Conservation (phyloP, 352 stramenopile species). For the Pythium periplocum region DNA sequence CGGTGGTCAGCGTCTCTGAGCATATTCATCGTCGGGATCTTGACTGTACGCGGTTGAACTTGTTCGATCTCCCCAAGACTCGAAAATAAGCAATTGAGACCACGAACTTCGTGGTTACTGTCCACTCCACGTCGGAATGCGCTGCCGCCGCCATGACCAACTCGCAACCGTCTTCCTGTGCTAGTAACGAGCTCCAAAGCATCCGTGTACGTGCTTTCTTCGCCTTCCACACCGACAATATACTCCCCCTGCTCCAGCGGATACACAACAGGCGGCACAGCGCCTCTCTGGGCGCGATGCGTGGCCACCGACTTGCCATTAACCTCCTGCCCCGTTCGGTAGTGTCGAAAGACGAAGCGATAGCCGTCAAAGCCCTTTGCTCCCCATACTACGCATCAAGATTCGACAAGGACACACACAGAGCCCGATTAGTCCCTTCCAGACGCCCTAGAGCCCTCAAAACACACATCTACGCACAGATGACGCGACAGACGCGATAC, state of each 20-base stretch:
- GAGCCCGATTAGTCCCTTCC: too few species aligned
- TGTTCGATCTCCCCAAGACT: too few species aligned
- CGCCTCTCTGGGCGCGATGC: not conserved
- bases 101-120: too few species aligned
- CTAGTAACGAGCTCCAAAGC: slow-evolving; percentile 4
- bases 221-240: not conserved
- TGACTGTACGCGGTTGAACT: too few species aligned
- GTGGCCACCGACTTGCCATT: not conserved
- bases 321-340: not conserved
- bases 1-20: too few species aligned
- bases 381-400: slow-evolving; percentile 8
- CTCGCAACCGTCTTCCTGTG: slow-evolving; percentile 3
- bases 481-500: too few species aligned
- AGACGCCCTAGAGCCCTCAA: too few species aligned
- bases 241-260: slow-evolving; percentile 7
- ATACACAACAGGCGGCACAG: not conserved
- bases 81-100: too few species aligned
- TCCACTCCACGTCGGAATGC: too few species aligned
- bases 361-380: slow-evolving; percentile 1
- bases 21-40: too few species aligned
- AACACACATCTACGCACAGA: too few species aligned
- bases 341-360: slow-evolving; percentile 12
- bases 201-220: not conserved
- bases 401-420: not conserved
- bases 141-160: not conserved